A percentile compares a stretch with the other conserved stretches of the same genome.
These are phyloP conservation scores for Lolium multiflorum DNA, from an alignment of 176 grass and related monocot genomes.

Conservation along the genomic window DNA sequence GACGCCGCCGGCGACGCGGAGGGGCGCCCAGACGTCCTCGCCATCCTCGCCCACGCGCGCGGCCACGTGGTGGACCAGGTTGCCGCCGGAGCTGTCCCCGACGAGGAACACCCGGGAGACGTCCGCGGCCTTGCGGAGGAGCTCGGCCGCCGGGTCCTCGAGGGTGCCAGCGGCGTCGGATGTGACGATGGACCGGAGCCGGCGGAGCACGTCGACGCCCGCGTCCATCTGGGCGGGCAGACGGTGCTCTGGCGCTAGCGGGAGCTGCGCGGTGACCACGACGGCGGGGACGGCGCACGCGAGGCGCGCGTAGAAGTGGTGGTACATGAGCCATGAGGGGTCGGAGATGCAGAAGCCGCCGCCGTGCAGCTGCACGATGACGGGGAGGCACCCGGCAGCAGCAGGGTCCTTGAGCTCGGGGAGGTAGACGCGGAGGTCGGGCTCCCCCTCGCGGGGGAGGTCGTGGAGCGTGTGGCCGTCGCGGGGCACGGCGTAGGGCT, in stretches of 20 bases:
- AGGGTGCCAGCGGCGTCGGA: background rate
- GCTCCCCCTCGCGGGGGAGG: conserved; percentile 70
- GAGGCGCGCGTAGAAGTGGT: conserved; percentile 80
- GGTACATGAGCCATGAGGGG: conserved; percentile 77
- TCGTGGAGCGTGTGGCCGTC: conserved; percentile 86
- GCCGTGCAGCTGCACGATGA: conserved; percentile 80
- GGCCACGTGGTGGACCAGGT: conserved; percentile 67
- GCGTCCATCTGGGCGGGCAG: conserved; percentile 63
- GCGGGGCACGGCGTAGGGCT: conserved; percentile 44
- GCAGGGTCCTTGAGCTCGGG: conserved; percentile 6
- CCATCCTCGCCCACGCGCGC: conserved; percentile 44
- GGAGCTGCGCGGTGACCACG: conserved; percentile 70
- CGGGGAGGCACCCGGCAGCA: conserved; percentile 28
- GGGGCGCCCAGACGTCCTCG: conserved; percentile 40
- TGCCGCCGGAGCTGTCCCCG: conserved; percentile 90
- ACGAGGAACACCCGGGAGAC: conserved; percentile 75
- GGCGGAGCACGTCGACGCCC: conserved; percentile 55
- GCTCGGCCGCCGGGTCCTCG: conserved; percentile 26
- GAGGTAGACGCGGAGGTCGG: conserved; percentile 77
- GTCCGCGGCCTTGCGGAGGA: conserved; percentile 58
- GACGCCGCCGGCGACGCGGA: conserved; percentile 73
- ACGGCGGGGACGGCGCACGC: conserved; percentile 55
- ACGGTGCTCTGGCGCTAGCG: conserved; percentile 71
- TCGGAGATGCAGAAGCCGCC: conserved; percentile 92
- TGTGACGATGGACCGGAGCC: conserved; percentile 52